Evolutionary conservation across 31 red algal genomes (phyloP), one percentile per base, ranked within the genome.

Genomic region (Odonthalia washingtoniensis): DNA sequence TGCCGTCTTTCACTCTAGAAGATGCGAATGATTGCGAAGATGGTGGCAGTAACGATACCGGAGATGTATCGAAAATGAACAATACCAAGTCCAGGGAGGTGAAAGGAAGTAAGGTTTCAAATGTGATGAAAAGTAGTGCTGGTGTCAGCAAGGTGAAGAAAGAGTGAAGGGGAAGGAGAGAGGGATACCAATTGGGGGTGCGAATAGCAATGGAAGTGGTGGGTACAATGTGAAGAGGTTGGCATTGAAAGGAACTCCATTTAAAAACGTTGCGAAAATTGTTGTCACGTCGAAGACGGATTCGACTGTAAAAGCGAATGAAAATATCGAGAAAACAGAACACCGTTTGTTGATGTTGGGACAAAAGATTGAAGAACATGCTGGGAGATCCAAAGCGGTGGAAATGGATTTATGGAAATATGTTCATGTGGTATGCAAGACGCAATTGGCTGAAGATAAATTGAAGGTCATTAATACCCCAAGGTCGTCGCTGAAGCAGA

Each of bases 331-430:
- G 80, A 86, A 79, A 72, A 94, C 85, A 1, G 89, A 94, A 74
- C 77, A 84, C 31, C 89, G 92, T 80, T 80, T 94, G n/a, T 62
- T 94, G 33, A 82, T 78, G 63, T 81, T 94, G 1, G 92, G 92
- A 12, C 49, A 53, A 34, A 80, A 74, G 40, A 94, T 94, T 65
- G 80, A 85, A 24, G 46, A 53, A 65, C 41, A 81, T 32, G 57
- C 78, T 41, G 81, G 72, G 24, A 74, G 49, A 38, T 82, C 70
- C 31, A 72, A 84, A 26, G 52, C 36, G 36, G 65, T 69, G 41
- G 41, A 57, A 46, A 36, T 40, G 35, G 80, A 89, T 57, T 62
- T 94, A 33, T 94, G 92, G 92, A 37, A 61, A 42, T 94, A 80
- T 86, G 86, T 94, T 17, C 86, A 89, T 76, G 81, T 80, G 2